Evolutionary conservation across 73 alveolate species (phyloP).

Genomic region (Urostyla sp.): DNA sequence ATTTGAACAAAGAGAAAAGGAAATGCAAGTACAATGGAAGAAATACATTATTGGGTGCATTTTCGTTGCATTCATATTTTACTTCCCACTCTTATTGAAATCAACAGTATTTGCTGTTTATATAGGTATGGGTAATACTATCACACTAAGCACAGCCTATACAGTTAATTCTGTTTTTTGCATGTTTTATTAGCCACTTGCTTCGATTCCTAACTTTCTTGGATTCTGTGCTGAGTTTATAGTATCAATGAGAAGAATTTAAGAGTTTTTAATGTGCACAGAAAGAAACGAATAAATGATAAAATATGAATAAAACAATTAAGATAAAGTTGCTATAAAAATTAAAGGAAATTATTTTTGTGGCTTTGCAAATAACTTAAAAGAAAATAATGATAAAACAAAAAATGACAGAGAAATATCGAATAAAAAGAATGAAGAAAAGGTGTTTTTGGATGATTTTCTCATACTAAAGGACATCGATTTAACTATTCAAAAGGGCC

Average conservation of each 20-base stretch:
- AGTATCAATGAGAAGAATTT: constrained; percentile 82
- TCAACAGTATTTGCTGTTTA: constrained; percentile 68
- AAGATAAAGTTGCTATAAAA: not conserved
- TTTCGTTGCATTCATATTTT: constrained; percentile 73
- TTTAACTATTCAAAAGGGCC: constrained; percentile 74
- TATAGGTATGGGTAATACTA: constrained; percentile 71
- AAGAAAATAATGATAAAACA: constrained; percentile 12
- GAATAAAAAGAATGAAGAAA: constrained; percentile 43
- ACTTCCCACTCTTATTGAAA: constrained; percentile 68
- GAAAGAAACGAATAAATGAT: constrained; percentile 51
- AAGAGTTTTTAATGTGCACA: constrained; percentile 70
- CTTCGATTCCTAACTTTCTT: constrained; percentile 84
- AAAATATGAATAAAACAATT: not conserved
- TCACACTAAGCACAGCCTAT: constrained; percentile 78
- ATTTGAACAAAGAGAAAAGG: constrained; percentile 70
- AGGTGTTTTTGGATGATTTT: constrained; percentile 17
- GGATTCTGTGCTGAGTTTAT: constrained; percentile 71
- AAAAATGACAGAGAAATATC: not conserved
- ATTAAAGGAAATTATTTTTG: not conserved
- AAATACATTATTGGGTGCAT: constrained; percentile 50
- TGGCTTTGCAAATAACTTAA: not conserved
- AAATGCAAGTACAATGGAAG: constrained; percentile 50
- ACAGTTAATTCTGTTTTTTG: constrained; percentile 75
- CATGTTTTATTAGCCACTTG: constrained; percentile 73
- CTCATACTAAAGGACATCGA: constrained; percentile 70